A percentile compares a stretch with the other conserved stretches of the same genome.
Evolutionary conservation across 495 filamentous ascomycete species (phyloP).

Genomic region (Xylaria curta): DNA sequence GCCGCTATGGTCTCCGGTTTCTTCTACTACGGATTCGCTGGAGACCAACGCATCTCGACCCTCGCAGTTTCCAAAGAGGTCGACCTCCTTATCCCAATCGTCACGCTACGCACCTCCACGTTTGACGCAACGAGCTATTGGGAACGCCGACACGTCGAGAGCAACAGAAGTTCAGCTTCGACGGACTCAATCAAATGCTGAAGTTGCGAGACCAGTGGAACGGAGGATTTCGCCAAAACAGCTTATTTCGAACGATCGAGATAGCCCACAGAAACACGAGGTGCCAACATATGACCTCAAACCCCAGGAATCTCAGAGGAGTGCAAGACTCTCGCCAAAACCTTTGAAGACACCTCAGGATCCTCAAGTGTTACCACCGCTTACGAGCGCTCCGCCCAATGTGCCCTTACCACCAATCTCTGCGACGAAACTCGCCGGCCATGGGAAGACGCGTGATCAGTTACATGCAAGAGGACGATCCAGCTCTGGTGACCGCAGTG

Average conservation of each 20-base stretch:
- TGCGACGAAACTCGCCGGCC: conserved; percentile 3
- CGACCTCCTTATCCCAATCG: conserved; percentile 22
- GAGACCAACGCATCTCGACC: background rate
- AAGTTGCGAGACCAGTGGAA: conserved; percentile 4
- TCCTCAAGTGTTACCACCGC: conserved; percentile 5
- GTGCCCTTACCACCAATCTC: conserved; percentile 18
- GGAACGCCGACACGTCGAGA: background rate
- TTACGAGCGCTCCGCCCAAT: conserved; percentile 20
- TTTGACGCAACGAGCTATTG: background rate
- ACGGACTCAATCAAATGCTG: conserved; percentile 24
- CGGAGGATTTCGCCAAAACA: background rate
- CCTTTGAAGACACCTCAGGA: background rate
- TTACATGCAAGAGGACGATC: conserved; percentile 12
- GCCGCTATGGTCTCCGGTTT: background rate
- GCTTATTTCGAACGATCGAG: background rate
- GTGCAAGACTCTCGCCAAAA: background rate
- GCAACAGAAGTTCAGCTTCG: conserved; percentile 22
- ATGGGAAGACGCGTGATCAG: conserved; percentile 15
- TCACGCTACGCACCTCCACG: conserved; percentile 17
- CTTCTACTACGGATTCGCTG: background rate
- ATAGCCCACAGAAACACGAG: background rate
- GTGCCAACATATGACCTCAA: background rate
- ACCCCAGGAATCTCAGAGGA: conserved; percentile 2
- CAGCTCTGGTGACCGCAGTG: background rate
- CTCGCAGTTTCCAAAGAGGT: conserved; percentile 21